Base-by-base conservation (phyloP, 768 basidiomycete genomes). In the Phanerochaete sordida region DNA sequence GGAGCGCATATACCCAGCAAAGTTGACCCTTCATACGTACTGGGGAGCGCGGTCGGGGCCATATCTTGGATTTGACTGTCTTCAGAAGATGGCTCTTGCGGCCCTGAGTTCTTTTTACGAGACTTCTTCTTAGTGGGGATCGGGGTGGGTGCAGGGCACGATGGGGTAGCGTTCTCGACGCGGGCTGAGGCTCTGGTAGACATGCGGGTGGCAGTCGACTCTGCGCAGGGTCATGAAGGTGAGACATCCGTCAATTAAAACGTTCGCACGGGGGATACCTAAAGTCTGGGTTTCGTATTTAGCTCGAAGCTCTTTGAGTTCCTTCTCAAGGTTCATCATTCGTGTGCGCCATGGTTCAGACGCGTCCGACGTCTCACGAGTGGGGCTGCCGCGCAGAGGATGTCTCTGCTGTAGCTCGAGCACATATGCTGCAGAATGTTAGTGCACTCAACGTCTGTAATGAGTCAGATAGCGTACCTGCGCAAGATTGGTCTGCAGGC, bases 401-500 rank as follows among this genome's bases (percentile, higher is more conserved):
- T 47, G 48, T 15, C 15, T 44, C 11, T 28, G 39, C 12, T 44
- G 53, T 44, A 60, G 23, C 23, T 55, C 59, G n/a, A 60, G 37
- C 11, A 37, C 35, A 37, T 58, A 57, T 28, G 56, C 56, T 57
- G 12, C 9, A 30, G 26, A 16, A 57, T 27, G 19, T n/a, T 21
- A 7, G 9, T 30, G 11, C 9, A 2, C n/a, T 1, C 2, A 21
- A 46, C 9, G 16, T 6, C 19, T 21, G 6, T 21, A 16, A 23
- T 31, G 15, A 21, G 45, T 21, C 4, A 46, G 11, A 23, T 7
- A 13, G 30, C 56, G 15, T 26, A 57, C 56, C 46, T 28, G 44
- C 56, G 45, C 46, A 57, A 11, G 56, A 19, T 21, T 57, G 56
- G 30, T n/a, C 45, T 47, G 56, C 56, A 46, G 56, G 56, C 21